Evolutionary conservation across 2,329 filamentous ascomycete species (phyloP), one percentile per base, ranked within the genome.

Genomic region (Amauroascus niger): DNA sequence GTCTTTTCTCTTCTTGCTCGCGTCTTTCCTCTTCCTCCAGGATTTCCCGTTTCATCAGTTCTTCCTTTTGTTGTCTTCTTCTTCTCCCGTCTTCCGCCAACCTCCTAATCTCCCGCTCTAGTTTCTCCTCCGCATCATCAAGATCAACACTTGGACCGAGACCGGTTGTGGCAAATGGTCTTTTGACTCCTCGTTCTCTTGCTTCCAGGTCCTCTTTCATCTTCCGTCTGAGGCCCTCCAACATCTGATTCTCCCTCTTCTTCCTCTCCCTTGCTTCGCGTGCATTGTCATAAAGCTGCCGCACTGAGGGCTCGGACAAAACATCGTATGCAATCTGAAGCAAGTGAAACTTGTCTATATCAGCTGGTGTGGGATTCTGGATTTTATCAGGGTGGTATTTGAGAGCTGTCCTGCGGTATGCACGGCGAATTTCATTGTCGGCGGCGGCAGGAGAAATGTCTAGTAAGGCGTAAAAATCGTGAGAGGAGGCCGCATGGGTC

Each of bases 341-440:
- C 1, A 86, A 76, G 69, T 95, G 87, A 75, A 94, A 97, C 64
- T 86, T 87, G 53, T 84, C 83, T 44, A 87, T 78, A 60, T 93
- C 88, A 62, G 72, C 72, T 4, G 72, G 70, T 3, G 85, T 88
- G 35, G 78, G 74, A 50, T 80, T 81, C 58, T 83, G 80, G 53
- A 90, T 83, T 72, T 96, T 95, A 77, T 97, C 91, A 0, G 91
- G 91, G 69, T 97, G 91, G 74, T 90, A 88, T 64, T 88, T 88
- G n/a, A 95, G 76, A 2, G 88, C 88, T 28, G 84, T 83, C 63
- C 87, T 87, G 55, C 88, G 82, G 76, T 91, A 96, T 43, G 88
- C 88, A 60, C 86, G 83, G 59, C 87, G 84, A 63, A 95, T 84
- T 58, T 89, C 85, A n/a, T 81, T 73, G 53, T 85, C 83, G 18